Conservation (phyloP, 768 basidiomycete genomes). For the Leucosporidium yakuticum region DNA sequence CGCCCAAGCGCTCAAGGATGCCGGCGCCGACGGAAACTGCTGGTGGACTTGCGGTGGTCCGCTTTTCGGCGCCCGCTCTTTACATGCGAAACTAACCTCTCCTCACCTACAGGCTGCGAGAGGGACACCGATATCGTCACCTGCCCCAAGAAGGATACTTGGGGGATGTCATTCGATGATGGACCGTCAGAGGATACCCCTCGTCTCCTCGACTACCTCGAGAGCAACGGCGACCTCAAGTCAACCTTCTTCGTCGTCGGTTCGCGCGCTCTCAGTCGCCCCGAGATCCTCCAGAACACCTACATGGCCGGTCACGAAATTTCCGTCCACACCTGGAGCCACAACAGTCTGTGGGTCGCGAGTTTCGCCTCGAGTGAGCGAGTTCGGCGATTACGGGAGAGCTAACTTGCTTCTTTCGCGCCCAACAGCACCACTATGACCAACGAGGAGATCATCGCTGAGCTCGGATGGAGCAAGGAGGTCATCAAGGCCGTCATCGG, state of each 20-base stretch:
- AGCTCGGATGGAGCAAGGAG: constrained; percentile 80
- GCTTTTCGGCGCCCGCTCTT: constrained; percentile 34
- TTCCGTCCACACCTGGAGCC: constrained; percentile 70
- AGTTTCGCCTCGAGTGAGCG: neutral
- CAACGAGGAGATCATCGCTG: constrained; percentile 56
- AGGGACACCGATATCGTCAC: constrained; percentile 60
- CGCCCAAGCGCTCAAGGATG: constrained; percentile 46
- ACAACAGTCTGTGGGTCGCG: constrained; percentile 45
- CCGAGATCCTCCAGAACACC: constrained; percentile 62
- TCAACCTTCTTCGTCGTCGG: constrained; percentile 86
- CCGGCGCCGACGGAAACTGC: constrained; percentile 57
- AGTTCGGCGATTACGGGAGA: neutral
- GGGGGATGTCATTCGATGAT: constrained; percentile 62
- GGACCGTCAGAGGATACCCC: constrained; percentile 75
- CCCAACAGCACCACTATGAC: constrained; percentile 43
- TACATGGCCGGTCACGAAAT: constrained; percentile 72
- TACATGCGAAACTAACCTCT: constrained; percentile 35
- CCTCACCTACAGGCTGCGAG: constrained; percentile 47
- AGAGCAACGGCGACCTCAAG: constrained; percentile 54
- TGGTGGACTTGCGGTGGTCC: constrained; percentile 88
- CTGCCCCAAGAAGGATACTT: constrained; percentile 63
- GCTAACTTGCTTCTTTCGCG: too few species aligned
- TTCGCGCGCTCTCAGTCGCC: constrained; percentile 70
- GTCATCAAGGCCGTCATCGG: constrained; percentile 73
- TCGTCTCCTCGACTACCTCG: constrained; percentile 64